Evolutionary conservation across 31 red algal species (phyloP).

Genomic region (Endocladia muricata): DNA sequence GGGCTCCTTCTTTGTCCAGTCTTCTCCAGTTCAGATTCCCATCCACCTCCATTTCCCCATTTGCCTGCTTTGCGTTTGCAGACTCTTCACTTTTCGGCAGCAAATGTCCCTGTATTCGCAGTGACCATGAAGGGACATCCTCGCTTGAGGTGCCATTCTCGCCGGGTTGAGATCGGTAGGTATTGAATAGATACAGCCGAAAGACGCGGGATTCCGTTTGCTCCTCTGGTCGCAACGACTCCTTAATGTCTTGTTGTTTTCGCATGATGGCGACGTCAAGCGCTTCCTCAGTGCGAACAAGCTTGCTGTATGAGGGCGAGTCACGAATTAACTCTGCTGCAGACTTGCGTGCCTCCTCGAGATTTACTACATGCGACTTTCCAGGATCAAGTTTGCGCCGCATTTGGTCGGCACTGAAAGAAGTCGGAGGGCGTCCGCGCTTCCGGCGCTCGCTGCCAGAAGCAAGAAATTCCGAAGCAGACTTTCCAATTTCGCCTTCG

Average conservation of each 20-base stretch:
- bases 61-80: background rate
- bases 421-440: conserved; percentile 40
- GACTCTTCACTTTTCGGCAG: conserved; percentile 33
- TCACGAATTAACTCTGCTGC: conserved; percentile 49
- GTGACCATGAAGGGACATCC: conserved; percentile 71
- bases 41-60: background rate
- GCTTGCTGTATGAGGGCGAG: conserved; percentile 55
- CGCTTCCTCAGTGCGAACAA: conserved; percentile 55
- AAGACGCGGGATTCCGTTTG: conserved; percentile 59
- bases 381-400: conserved; percentile 23
- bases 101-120: conserved; percentile 69
- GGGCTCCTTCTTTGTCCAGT: background rate
- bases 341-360: conserved; percentile 43
- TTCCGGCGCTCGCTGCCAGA: conserved; percentile 66
- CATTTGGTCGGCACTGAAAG: conserved; percentile 10
- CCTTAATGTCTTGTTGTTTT: conserved; percentile 66
- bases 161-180: conserved; percentile 62
- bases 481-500: conserved; percentile 38
- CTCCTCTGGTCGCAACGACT: conserved; percentile 40
- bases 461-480: conserved; percentile 58
- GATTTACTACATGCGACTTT: conserved; percentile 18
- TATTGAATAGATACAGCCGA: conserved; percentile 72
- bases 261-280: conserved; percentile 77
- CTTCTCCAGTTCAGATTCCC: background rate
- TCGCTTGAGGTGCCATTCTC: conserved; percentile 37